phyloP scores from a whole-genome alignment of 495 filamentous ascomycete genomes.

The Penicillium pulvis region DNA sequence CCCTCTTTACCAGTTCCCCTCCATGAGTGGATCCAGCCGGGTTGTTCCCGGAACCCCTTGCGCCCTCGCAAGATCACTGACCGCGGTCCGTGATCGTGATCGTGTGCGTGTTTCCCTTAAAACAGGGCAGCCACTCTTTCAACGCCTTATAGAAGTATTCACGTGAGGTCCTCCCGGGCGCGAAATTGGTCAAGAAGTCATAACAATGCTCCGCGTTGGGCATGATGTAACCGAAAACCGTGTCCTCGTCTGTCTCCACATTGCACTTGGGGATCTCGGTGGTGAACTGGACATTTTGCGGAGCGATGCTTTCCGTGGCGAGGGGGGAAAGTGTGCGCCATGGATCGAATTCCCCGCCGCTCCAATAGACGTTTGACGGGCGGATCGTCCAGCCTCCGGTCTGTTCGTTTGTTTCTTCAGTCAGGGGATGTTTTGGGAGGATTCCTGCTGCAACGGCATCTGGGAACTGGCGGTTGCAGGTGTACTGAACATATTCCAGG shows the following conservation, averaged over 20 bases:
- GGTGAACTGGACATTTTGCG: slow-evolving; percentile 36
- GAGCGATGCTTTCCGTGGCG: slow-evolving; percentile 45
- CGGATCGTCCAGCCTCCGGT: slow-evolving; percentile 59
- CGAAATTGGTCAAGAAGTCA: slow-evolving; percentile 44
- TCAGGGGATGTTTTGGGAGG: slow-evolving; percentile 44
- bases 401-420: slow-evolving; percentile 40
- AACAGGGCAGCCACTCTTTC: slow-evolving; percentile 52
- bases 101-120: slow-evolving; percentile 9
- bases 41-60: slow-evolving; percentile 6
- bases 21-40: slow-evolving; percentile 1
- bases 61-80: not conserved
- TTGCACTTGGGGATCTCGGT: slow-evolving; percentile 51
- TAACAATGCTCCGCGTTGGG: slow-evolving; percentile 52
- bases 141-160: slow-evolving; percentile 43
- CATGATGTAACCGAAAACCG: slow-evolving; percentile 56
- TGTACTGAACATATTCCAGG: slow-evolving; percentile 50
- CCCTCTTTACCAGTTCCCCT: not conserved
- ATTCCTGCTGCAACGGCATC: slow-evolving; percentile 44
- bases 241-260: slow-evolving; percentile 33
- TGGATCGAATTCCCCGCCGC: slow-evolving; percentile 59
- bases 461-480: slow-evolving; percentile 57
- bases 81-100: slow-evolving; percentile 2
- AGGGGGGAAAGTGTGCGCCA: slow-evolving; percentile 57
- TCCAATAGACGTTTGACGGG: slow-evolving; percentile 60
- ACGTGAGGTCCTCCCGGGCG: slow-evolving; percentile 33